phyloP scores from a whole-genome alignment of 495 filamentous ascomycete species.

The Talaromyces ruber region DNA sequence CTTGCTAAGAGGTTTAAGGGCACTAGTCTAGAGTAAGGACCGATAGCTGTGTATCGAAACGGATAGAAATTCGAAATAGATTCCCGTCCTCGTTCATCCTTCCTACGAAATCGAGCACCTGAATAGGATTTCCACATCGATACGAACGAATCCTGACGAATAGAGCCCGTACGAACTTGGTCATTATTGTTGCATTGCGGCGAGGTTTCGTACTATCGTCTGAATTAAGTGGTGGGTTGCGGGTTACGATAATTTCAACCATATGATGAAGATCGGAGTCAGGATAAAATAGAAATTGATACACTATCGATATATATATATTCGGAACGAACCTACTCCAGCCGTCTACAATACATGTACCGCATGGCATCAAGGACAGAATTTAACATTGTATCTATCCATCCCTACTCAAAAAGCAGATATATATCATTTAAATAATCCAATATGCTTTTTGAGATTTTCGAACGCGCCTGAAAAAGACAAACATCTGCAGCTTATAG shows the following conservation, averaged over 20 bases:
- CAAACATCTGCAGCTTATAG: too few species aligned
- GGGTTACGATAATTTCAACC: background rate
- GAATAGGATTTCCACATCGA: background rate
- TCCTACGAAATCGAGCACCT: background rate
- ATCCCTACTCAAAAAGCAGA: too few species aligned
- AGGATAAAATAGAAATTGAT: background rate
- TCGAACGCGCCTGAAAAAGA: too few species aligned
- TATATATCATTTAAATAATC: too few species aligned
- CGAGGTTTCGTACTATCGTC: background rate
- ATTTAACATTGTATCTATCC: background rate
- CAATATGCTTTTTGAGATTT: too few species aligned
- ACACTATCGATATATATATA: background rate
- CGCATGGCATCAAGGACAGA: background rate
- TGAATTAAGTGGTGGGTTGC: background rate
- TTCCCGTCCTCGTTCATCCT: background rate
- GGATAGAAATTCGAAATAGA: background rate
- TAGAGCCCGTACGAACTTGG: background rate
- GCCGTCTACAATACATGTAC: too few species aligned
- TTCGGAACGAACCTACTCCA: background rate
- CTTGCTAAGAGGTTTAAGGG: conserved; percentile 99
- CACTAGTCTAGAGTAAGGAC: conserved; percentile 73
- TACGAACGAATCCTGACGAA: background rate
- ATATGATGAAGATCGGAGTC: background rate
- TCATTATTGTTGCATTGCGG: background rate
- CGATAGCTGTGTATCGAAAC: background rate